phyloP scores from a whole-genome alignment of 257 asterid species.

The Ocimum tenuiflorum region DNA sequence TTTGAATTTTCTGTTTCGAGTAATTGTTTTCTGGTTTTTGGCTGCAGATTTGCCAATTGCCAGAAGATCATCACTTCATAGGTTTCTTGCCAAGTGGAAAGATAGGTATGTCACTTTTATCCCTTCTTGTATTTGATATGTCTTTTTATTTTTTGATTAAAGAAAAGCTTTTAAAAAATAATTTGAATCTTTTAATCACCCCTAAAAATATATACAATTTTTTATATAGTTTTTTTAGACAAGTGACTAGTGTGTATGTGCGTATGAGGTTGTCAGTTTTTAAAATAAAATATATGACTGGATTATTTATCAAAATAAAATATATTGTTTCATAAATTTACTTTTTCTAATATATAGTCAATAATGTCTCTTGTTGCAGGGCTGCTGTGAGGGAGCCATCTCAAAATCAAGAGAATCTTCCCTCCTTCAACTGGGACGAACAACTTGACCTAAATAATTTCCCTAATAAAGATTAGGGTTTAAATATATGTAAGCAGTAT shows the following conservation, averaged over 20 bases:
- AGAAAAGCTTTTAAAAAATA: too few relatives aligned
- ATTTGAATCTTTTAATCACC: too few relatives aligned
- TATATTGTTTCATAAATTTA: too few relatives aligned
- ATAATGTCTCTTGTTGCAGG: too few relatives aligned
- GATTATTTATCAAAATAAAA: too few relatives aligned
- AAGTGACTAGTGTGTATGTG: too few relatives aligned
- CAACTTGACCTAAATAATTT: conserved; percentile 53
- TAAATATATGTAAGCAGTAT: conserved; percentile 2
- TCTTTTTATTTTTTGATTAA: not conserved
- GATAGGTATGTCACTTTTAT: conserved; percentile 59
- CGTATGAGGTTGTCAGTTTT: too few relatives aligned
- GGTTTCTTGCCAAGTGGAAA: conserved; percentile 57
- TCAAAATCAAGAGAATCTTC: conserved; percentile 37
- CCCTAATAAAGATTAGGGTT: conserved; percentile 1
- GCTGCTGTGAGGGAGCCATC: conserved; percentile 59
- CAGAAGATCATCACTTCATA: conserved; percentile 60
- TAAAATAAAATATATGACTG: too few relatives aligned
- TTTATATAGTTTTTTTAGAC: too few relatives aligned
- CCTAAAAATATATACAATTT: too few relatives aligned
- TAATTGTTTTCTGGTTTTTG: not conserved
- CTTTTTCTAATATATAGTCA: too few relatives aligned
- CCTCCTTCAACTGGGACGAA: conserved; percentile 38
- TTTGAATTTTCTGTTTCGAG: not conserved
- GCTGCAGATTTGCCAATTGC: conserved; percentile 76
- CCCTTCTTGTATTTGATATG: too few relatives aligned